phyloP scores from a whole-genome alignment of 192 early-diverging fungal species.

The Glomus cerebriforme region DNA sequence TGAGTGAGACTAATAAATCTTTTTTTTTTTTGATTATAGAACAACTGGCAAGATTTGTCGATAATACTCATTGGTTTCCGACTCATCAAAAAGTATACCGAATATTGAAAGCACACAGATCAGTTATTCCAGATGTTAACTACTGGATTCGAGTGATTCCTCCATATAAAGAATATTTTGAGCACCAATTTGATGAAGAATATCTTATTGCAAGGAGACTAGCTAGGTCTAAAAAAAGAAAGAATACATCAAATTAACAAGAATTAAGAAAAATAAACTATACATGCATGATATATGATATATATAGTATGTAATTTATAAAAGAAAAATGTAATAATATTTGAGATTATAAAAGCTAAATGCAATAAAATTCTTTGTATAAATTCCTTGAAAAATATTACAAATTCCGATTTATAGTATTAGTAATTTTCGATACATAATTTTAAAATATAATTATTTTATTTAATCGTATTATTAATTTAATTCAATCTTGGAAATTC shows the following conservation, averaged over 20 bases:
- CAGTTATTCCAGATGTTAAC: conserved; percentile 2
- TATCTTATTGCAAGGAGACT: neutral
- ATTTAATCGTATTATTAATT: too few relatives aligned
- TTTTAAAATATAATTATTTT: too few relatives aligned
- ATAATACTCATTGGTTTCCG: conserved; percentile 36
- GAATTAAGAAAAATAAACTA: too few relatives aligned
- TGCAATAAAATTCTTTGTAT: too few relatives aligned
- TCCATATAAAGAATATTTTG: conserved; percentile 16
- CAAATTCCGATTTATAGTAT: too few relatives aligned
- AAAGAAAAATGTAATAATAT: too few relatives aligned
- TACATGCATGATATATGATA: too few relatives aligned
- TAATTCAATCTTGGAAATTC: too few relatives aligned
- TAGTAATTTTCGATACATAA: too few relatives aligned
- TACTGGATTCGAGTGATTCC: conserved; percentile 14
- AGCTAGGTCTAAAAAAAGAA: neutral
- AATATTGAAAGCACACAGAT: conserved; percentile 13
- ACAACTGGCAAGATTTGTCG: conserved; percentile 7
- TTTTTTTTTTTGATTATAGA: neutral
- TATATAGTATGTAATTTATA: too few relatives aligned
- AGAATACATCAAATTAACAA: neutral
- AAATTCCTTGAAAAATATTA: too few relatives aligned
- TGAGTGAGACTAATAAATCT: neutral
- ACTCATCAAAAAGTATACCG: conserved; percentile 35
- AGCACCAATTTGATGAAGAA: conserved; percentile 14
- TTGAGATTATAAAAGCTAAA: too few relatives aligned